phyloP scores from a whole-genome alignment of 2,329 filamentous ascomycete species.

The Diaporthe humulicola region DNA sequence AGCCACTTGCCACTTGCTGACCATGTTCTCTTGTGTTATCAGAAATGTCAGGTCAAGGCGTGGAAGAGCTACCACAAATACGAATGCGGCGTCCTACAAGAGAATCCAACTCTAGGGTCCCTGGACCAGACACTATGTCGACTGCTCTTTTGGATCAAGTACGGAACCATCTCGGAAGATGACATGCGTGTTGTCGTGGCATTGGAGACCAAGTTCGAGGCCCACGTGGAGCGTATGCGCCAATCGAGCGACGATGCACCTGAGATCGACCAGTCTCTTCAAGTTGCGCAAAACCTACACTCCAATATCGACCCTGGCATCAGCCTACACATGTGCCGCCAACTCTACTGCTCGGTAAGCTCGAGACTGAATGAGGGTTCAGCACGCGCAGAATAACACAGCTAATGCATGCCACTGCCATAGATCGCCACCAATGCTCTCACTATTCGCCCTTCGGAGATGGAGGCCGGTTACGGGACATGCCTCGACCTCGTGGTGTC shows the following conservation, averaged over 20 bases:
- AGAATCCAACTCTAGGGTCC: slow-evolving; percentile 39
- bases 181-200: slow-evolving; percentile 40
- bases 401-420: background rate
- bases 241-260: slow-evolving; percentile 31
- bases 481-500: slow-evolving; percentile 49
- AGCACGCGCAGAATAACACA: background rate
- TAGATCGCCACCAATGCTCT: slow-evolving; percentile 47
- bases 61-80: slow-evolving; percentile 49
- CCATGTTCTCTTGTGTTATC: background rate
- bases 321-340: slow-evolving; percentile 38
- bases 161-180: slow-evolving; percentile 39
- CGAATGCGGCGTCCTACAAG: slow-evolving; percentile 47
- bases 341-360: slow-evolving; percentile 43
- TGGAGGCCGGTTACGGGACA: slow-evolving; percentile 44
- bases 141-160: slow-evolving; percentile 45
- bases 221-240: slow-evolving; percentile 39
- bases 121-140: slow-evolving; percentile 45
- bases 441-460: slow-evolving; percentile 42
- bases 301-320: slow-evolving; percentile 38
- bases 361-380: background rate
- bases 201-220: slow-evolving; percentile 46
- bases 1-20: background rate
- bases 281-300: slow-evolving; percentile 36
- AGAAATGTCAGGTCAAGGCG: slow-evolving; percentile 48
- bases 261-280: slow-evolving; percentile 23